Base-by-base conservation (phyloP, 164 flowering plant genomes). In the Berberis vulgaris region DNA sequence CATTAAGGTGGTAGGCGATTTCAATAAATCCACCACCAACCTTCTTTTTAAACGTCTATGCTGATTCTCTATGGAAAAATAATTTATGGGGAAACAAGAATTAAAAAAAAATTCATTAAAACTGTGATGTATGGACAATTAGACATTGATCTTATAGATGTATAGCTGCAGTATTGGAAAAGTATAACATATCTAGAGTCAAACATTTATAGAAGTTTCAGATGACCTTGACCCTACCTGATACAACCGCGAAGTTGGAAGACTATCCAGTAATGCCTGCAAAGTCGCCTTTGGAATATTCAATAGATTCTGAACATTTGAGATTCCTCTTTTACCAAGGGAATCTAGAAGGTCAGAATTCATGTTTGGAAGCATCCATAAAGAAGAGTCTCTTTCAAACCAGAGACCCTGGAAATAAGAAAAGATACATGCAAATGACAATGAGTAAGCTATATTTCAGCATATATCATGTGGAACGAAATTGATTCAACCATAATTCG, bases 361-460 rank as follows among this genome's bases (percentile, higher is more conserved):
- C 98, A 92, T 87, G 85, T 85, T 78, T 47, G 96, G 98, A 73
- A 92, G 66, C 98, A 92, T 92, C 91, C 85, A 78, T 45, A 92
- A 66, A 60, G 87, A 56, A 64, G 96, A 85, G 71, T 81, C 87
- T 52, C 68, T 70, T 49, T 77, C 83, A 60, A 67, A 84, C 98
- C 98, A 92, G 61, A 85, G 71, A 60, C 96, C 96, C 98, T 92
- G 75, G 47, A 60, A 68, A 67, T 54, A 52, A 57, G 65, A 10
- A 10, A 12, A 66, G 4, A 10, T 64, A 52, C 11, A 66, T 39
- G n/a, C n/a, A 67, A 10, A 4, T 49, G 40, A 44, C 61, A 26
- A 53, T 42, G 67, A 55, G 2, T 3, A 26, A n/a, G 5, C 26
- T 54, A 54, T 26, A 26, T 26, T 26, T 26, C 26, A 26, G 26